These are phyloP conservation scores for Exophiala sp. DNA, from an alignment of 2,329 filamentous ascomycete genomes.

Conservation along the genomic window DNA sequence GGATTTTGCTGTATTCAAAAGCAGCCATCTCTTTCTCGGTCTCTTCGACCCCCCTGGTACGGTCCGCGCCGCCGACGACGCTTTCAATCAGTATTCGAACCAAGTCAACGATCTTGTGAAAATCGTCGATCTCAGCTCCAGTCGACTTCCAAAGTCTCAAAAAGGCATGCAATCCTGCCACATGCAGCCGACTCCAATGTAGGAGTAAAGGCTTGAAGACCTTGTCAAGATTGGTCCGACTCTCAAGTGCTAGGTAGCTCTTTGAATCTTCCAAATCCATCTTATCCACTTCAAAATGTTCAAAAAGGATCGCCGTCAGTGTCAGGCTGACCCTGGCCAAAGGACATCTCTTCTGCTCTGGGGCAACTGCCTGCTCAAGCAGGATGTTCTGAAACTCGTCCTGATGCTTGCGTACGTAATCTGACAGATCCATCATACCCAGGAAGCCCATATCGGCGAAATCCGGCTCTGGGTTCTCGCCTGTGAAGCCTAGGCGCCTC, in stretches of 20 bases:
- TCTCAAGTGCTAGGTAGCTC: conserved; percentile 70
- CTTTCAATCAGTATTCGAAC: conserved; percentile 86
- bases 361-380: conserved; percentile 77
- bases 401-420: conserved; percentile 88
- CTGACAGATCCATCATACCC: conserved; percentile 95
- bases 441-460: conserved; percentile 84
- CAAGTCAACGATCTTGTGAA: conserved; percentile 88
- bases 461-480: conserved; percentile 79
- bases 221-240: conserved; percentile 74
- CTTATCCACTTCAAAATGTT: conserved; percentile 92
- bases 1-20: conserved; percentile 73
- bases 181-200: conserved; percentile 90
- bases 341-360: conserved; percentile 72
- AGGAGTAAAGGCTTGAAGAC: conserved; percentile 82
- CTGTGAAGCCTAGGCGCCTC: conserved; percentile 86
- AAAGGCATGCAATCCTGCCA: conserved; percentile 79
- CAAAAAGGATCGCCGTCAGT: conserved; percentile 83
- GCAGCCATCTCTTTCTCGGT: conserved; percentile 85
- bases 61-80: conserved; percentile 75
- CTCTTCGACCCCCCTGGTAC: conserved; percentile 79
- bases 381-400: conserved; percentile 89
- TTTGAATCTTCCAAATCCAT: conserved; percentile 74
- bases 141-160: conserved; percentile 91
- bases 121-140: conserved; percentile 78
- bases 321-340: conserved; percentile 82